These are phyloP conservation scores for Arachis hypogaea DNA, from an alignment of 306 rosid genomes.

Conservation along the genomic window DNA sequence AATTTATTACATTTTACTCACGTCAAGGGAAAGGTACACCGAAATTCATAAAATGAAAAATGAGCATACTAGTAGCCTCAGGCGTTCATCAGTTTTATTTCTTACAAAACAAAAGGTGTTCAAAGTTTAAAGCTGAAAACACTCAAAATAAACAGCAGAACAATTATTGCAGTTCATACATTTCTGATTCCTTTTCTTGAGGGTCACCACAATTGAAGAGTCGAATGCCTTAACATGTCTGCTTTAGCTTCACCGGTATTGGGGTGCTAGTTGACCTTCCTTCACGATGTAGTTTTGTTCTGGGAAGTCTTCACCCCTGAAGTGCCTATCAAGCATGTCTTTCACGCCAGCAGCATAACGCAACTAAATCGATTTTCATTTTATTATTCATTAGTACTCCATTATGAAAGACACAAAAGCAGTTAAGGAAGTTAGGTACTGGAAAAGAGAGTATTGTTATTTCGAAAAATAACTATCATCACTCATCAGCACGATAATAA, in stretches of 20 bases:
- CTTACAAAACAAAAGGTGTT: background rate
- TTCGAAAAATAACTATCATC: no score
- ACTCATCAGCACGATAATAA: no score
- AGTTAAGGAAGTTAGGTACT: background rate
- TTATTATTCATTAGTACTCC: slow-evolving; percentile 2
- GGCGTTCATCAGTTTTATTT: slow-evolving; percentile 36
- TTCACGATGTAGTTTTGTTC: slow-evolving; percentile 91
- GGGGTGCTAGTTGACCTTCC: slow-evolving; percentile 88
- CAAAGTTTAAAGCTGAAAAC: background rate
- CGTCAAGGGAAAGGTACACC: background rate
- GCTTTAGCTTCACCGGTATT: slow-evolving; percentile 59
- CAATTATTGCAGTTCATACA: slow-evolving; percentile 7
- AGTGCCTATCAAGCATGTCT: slow-evolving; percentile 92
- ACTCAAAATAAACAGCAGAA: background rate
- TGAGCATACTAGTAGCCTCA: background rate
- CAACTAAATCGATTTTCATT: slow-evolving; percentile 51
- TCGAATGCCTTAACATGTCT: slow-evolving; percentile 1
- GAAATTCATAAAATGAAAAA: slow-evolving; percentile 14
- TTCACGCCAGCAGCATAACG: slow-evolving; percentile 93
- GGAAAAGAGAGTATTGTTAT: background rate
- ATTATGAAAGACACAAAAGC: slow-evolving; percentile 14
- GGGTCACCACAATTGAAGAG: slow-evolving; percentile 29
- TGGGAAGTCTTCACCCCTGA: slow-evolving; percentile 90
- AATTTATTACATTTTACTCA: background rate
- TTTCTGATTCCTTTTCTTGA: background rate